These are phyloP conservation scores for Colletotrichum melonis DNA, from an alignment of 2,329 filamentous ascomycete species.

Conservation along the genomic window DNA sequence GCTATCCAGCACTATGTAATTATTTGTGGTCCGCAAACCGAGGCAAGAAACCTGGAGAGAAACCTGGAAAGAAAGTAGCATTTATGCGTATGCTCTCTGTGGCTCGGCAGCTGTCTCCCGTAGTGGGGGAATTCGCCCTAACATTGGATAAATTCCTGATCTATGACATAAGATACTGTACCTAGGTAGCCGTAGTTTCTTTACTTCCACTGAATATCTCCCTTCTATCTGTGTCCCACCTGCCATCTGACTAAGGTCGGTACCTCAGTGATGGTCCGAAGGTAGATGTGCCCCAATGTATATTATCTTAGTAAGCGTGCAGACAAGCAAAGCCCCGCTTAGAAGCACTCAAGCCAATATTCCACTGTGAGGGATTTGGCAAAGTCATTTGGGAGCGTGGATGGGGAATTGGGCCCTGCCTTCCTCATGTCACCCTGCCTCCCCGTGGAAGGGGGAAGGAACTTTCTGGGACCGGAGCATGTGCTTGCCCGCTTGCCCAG, in stretches of 20 bases:
- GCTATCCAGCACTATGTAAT: not conserved
- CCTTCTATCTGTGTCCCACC: not conserved
- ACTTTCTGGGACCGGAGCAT: constrained; percentile 16
- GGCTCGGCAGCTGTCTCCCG: constrained; percentile 15
- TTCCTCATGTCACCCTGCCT: constrained; percentile 15
- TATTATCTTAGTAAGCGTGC: constrained; percentile 19
- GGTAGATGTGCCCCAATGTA: not conserved
- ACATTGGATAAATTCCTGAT: not conserved
- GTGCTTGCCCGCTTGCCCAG: not conserved
- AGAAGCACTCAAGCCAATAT: not conserved
- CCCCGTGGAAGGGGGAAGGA: constrained; percentile 15
- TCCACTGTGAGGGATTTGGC: constrained; percentile 10
- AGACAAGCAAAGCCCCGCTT: not conserved
- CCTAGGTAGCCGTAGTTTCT: not conserved
- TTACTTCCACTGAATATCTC: not conserved
- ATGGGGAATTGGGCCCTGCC: not conserved
- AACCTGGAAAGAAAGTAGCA: constrained; percentile 4
- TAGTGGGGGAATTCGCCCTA: constrained; percentile 10
- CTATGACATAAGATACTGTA: not conserved
- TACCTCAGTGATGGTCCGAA: no score
- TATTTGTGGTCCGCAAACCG: not conserved
- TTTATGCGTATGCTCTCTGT: not conserved
- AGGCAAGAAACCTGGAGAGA: not conserved
- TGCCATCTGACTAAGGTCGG: not conserved
- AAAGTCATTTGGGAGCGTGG: not conserved